A percentile compares a stretch with the other conserved stretches of the same genome.
Evolutionary conservation across 192 early-diverging fungal genomes (phyloP).

Genomic region (Backusella luteola): DNA sequence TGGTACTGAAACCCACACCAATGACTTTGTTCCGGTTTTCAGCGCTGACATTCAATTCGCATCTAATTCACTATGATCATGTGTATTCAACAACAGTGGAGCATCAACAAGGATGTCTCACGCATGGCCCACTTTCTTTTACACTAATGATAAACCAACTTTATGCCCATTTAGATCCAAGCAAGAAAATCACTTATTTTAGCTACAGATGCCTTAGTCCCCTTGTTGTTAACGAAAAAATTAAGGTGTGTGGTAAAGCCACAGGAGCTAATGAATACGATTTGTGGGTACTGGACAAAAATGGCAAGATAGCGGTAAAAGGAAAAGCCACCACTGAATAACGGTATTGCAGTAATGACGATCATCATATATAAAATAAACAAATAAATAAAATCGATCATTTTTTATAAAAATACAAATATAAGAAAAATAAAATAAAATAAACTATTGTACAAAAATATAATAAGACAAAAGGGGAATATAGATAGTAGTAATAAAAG

Average conservation of each 20-base stretch:
- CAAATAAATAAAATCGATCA: not conserved
- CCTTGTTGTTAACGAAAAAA: not conserved
- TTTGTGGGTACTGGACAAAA: conserved; percentile 8
- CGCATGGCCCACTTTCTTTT: conserved; percentile 13
- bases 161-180: not conserved
- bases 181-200: not conserved
- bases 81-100: conserved; percentile 5
- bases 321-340: conserved; percentile 3
- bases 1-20: not conserved
- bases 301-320: conserved; percentile 14
- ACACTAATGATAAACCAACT: conserved; percentile 12
- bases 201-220: conserved; percentile 13
- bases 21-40: conserved; percentile 15
- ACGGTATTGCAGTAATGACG: not conserved
- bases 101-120: conserved; percentile 14
- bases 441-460: not conserved
- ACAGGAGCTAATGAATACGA: not conserved
- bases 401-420: conserved; percentile 9
- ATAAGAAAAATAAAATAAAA: conserved; percentile 5
- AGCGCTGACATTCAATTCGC: conserved; percentile 18
- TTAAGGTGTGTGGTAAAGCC: not conserved
- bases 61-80: conserved; percentile 18
- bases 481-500: not conserved
- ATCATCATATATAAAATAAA: not conserved
- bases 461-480: not conserved